Percentiles rank a stretch among this genome's conserved stretches.
Evolutionary conservation across 2,329 filamentous ascomycete species (phyloP).

Genomic region (Cyanodermella asteris): DNA sequence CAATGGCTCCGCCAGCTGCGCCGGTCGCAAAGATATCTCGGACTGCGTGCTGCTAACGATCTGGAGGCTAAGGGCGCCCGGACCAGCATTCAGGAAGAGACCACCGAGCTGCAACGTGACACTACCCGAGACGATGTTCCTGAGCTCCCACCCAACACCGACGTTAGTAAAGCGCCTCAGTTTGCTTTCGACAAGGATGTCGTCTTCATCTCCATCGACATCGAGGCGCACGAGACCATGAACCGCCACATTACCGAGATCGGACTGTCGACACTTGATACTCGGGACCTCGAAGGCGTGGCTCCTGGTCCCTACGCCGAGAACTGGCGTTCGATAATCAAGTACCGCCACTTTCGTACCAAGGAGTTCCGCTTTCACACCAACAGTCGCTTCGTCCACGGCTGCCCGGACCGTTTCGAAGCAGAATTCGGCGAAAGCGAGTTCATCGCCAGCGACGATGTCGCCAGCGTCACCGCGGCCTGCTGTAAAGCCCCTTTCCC

Average conservation of each 20-base stretch:
- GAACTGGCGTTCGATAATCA: conserved; percentile 47
- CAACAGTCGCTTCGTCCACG: conserved; percentile 47
- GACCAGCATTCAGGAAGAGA: too few species aligned
- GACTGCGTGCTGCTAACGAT: conserved; percentile 37
- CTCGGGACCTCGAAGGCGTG: conserved; percentile 30
- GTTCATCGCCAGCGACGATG: conserved; percentile 25
- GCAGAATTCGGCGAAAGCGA: conserved; percentile 50
- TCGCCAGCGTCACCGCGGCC: conserved; percentile 23
- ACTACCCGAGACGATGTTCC: too few species aligned
- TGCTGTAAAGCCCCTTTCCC: conserved; percentile 38
- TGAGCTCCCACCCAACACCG: too few species aligned
- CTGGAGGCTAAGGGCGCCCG: too few species aligned
- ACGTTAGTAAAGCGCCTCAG: conserved; percentile 23
- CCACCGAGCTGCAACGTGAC: too few species aligned
- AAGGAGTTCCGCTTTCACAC: conserved; percentile 41
- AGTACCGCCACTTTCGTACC: conserved; percentile 55
- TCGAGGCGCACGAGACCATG: conserved; percentile 56
- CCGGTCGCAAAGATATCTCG: conserved; percentile 48
- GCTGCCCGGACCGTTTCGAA: conserved; percentile 51
- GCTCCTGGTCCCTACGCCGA: conserved; percentile 38
- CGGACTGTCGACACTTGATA: conserved; percentile 65
- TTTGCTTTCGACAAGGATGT: conserved; percentile 30
- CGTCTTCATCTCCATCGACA: conserved; percentile 58
- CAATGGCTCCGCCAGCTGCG: conserved; percentile 34
- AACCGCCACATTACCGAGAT: conserved; percentile 58